Conservation (phyloP, 2,329 filamentous ascomycete genomes). For the Sclerotinia spermophila region DNA sequence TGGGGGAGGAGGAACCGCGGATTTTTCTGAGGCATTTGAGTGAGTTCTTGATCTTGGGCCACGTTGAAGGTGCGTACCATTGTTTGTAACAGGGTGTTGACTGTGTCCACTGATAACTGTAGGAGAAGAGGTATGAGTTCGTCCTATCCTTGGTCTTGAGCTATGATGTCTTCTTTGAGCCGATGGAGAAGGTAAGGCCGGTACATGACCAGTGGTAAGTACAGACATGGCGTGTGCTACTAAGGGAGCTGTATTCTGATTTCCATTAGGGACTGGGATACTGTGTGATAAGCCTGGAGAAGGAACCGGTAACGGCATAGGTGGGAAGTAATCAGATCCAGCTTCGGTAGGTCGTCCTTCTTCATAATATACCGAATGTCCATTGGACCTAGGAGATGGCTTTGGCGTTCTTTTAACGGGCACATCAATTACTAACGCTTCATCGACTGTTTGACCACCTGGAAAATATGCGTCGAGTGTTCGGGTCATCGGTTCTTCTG, state of each 20-base stretch:
- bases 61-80: constrained; percentile 33
- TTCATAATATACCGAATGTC: constrained; percentile 48
- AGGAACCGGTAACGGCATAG: constrained; percentile 49
- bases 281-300: constrained; percentile 35
- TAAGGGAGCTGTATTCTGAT: constrained; percentile 27
- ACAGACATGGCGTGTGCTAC: constrained; percentile 71
- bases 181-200: constrained; percentile 80
- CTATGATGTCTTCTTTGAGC: constrained; percentile 55
- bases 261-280: constrained; percentile 31
- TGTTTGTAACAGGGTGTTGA: constrained; percentile 26
- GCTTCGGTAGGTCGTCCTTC: constrained; percentile 64
- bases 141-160: constrained; percentile 57
- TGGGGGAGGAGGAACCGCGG: constrained; percentile 41
- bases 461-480: constrained; percentile 81
- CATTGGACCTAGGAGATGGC: constrained; percentile 62
- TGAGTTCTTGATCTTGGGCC: constrained; percentile 54
- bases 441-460: constrained; percentile 80
- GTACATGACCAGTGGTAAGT: constrained; percentile 73
- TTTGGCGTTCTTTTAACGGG: constrained; percentile 73
- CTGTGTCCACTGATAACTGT: constrained; percentile 52
- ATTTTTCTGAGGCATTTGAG: constrained; percentile 36
- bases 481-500: constrained; percentile 78
- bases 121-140: constrained; percentile 79
- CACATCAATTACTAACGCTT: constrained; percentile 88
- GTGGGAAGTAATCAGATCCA: constrained; percentile 79